Evolutionary conservation across 345 rosid species (phyloP).

Genomic region (Gossypium ekmanianum): DNA sequence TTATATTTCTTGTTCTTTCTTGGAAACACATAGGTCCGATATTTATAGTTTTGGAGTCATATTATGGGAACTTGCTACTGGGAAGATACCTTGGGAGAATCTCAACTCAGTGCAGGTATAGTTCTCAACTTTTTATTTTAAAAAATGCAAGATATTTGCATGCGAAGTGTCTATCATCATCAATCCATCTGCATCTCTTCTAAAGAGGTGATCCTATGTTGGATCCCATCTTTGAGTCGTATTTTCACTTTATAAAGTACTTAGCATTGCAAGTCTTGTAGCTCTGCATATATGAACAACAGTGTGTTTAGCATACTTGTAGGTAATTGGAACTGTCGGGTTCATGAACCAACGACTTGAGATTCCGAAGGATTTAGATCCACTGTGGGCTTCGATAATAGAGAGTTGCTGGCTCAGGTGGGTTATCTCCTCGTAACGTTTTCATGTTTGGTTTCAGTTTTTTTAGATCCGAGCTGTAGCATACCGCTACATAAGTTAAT

Average conservation of each 20-base stretch:
- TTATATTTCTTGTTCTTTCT: conserved; percentile 18
- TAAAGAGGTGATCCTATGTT: background rate
- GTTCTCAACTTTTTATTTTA: conserved; percentile 11
- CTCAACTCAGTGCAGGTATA: conserved; percentile 93
- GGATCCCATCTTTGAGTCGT: background rate
- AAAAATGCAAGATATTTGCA: background rate
- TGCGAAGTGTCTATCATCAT: background rate
- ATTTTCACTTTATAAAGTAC: background rate
- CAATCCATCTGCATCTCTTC: background rate
- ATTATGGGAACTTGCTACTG: conserved; percentile 91
- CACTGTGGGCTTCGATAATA: conserved; percentile 68
- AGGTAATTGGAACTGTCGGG: conserved; percentile 98
- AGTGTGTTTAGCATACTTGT: conserved; percentile 27
- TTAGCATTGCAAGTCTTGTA: background rate
- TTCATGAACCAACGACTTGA: conserved; percentile 92
- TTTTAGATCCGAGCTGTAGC: background rate
- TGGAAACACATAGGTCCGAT: conserved; percentile 62
- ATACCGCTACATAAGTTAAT: background rate
- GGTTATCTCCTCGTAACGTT: conserved; percentile 15
- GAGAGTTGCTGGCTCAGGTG: conserved; percentile 97
- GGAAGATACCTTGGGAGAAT: conserved; percentile 96
- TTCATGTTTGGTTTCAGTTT: background rate
- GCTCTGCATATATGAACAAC: conserved; percentile 19
- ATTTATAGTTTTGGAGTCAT: conserved; percentile 89
- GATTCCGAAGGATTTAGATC: conserved; percentile 75